Evolutionary conservation across 2,329 filamentous ascomycete genomes (phyloP), one percentile per base, ranked within the genome.

Genomic region (Coniochaeta sp.): DNA sequence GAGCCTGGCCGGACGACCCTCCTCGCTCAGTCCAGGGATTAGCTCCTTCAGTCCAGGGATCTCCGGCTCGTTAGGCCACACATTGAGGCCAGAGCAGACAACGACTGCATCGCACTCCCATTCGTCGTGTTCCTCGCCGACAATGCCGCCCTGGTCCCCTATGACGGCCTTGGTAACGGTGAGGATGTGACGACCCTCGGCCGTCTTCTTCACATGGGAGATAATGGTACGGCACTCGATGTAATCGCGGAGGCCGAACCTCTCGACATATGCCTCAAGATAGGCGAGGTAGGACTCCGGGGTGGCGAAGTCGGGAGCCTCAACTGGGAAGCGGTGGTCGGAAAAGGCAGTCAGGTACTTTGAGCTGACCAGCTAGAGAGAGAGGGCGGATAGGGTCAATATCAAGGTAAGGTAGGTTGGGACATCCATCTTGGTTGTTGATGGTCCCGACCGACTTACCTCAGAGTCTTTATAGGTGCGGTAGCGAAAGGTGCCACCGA

Each of bases 301-400:
- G 2, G 66, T 67, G 7, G 76, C 56, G 52, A 77, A 77, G 54
- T 77, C 74, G 7, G 73, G 68, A 1, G 66, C 66, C 10, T 72
- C 65, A 1, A 62, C 48, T 2, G 70, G 62, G 5, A 72, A 65
- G 1, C 75, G 68, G 53, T 73, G 74, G 55, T 78, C 75, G 1
- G 75, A 78, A 55, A 78, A 78, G 16, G 70, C 63, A 0, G 74
- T 78, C 8, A 79, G 64, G 40, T 76, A 74, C 54, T 75, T 76
- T 3, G 73, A 76, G 1, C 71, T 75, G 1, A 78, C 74, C 1
- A 76, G 66, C 68, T 71, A 18, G 22, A 26, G 45, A 24, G 18
- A n/a, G n/a, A n/a, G n/a, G n/a, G n/a, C n/a, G 38, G 20, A 14
- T 24, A n/a, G 9, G n/a, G 18, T 42, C 8, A 26, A 26, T 26